A percentile compares a stretch with the other conserved stretches of the same genome.
Evolutionary conservation across 805 yeast genomes (phyloP).

Genomic region (Torulaspora quercuum): DNA sequence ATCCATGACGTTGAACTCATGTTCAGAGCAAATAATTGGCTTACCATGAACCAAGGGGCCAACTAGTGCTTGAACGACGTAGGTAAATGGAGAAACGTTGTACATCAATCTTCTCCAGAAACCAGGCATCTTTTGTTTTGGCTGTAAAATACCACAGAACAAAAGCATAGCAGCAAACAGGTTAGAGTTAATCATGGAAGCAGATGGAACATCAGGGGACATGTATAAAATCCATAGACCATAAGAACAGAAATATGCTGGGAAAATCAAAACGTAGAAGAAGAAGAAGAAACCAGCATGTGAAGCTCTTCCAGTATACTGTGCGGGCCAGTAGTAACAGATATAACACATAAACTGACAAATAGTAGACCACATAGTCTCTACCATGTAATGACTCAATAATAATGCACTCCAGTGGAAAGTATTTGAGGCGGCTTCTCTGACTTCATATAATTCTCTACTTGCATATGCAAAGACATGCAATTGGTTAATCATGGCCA

Average conservation of each 20-base stretch:
- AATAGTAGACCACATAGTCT: conserved; percentile 45
- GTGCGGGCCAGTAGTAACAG: conserved; percentile 50
- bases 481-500: conserved; percentile 58
- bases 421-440: conserved; percentile 71
- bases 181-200: conserved; percentile 42
- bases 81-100: conserved; percentile 47
- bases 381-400: conserved; percentile 42
- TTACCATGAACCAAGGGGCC: conserved; percentile 41
- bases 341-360: conserved; percentile 45
- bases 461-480: conserved; percentile 57
- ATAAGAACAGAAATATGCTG: conserved; percentile 48
- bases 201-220: conserved; percentile 44
- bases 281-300: conserved; percentile 53
- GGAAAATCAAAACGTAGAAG: conserved; percentile 48
- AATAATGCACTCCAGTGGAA: conserved; percentile 64
- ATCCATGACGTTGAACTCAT: conserved; percentile 40
- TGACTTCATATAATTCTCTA: conserved; percentile 63
- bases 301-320: conserved; percentile 42
- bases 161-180: conserved; percentile 53
- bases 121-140: conserved; percentile 42
- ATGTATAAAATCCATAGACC: conserved; percentile 50
- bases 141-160: conserved; percentile 53
- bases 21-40: conserved; percentile 36
- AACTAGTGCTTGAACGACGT: conserved; percentile 45
- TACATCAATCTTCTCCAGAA: conserved; percentile 48